Conservation (phyloP, 352 stramenopile genomes). For the Globisporangium iwayamae region DNA sequence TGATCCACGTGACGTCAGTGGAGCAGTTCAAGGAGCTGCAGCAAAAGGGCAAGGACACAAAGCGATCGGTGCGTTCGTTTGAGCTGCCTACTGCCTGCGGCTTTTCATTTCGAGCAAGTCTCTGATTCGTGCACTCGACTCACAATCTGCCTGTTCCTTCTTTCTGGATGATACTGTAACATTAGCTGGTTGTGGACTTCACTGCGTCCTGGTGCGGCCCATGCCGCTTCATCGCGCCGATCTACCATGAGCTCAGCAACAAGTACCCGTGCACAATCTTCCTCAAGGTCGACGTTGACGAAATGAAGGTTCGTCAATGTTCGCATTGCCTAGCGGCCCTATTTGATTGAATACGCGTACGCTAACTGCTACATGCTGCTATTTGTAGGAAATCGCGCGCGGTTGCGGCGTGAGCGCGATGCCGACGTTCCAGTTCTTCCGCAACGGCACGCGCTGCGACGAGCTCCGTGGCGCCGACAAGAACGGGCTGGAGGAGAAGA, state of each 20-base stretch:
- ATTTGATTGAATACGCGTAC: background rate
- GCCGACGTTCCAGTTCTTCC: slow-evolving; percentile 96
- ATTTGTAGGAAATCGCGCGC: slow-evolving; percentile 44
- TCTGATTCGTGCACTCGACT: too few relatives aligned
- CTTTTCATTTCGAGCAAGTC: too few relatives aligned
- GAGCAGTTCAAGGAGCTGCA: slow-evolving; percentile 75
- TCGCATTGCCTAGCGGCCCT: background rate
- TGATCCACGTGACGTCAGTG: slow-evolving; percentile 65
- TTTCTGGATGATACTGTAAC: background rate
- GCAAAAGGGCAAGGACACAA: slow-evolving; percentile 62
- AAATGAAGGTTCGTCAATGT: slow-evolving; percentile 39
- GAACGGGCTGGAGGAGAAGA: slow-evolving; percentile 44
- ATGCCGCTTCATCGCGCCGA: slow-evolving; percentile 83
- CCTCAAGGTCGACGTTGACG: slow-evolving; percentile 89
- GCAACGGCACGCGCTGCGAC: slow-evolving; percentile 84
- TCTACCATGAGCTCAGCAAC: slow-evolving; percentile 82
- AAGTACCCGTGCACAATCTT: slow-evolving; percentile 85
- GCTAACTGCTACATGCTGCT: background rate
- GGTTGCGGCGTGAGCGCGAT: slow-evolving; percentile 86
- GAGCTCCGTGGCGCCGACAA: slow-evolving; percentile 86
- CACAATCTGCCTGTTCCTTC: background rate
- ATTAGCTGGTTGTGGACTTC: slow-evolving; percentile 80
- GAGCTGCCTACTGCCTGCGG: too few relatives aligned
- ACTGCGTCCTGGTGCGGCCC: slow-evolving; percentile 87
- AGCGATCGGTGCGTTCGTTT: slow-evolving; percentile 38